Evolutionary conservation across 2,329 filamentous ascomycete species (phyloP), one percentile per base, ranked within the genome.

Genomic region (Diaporthe ilicicola): DNA sequence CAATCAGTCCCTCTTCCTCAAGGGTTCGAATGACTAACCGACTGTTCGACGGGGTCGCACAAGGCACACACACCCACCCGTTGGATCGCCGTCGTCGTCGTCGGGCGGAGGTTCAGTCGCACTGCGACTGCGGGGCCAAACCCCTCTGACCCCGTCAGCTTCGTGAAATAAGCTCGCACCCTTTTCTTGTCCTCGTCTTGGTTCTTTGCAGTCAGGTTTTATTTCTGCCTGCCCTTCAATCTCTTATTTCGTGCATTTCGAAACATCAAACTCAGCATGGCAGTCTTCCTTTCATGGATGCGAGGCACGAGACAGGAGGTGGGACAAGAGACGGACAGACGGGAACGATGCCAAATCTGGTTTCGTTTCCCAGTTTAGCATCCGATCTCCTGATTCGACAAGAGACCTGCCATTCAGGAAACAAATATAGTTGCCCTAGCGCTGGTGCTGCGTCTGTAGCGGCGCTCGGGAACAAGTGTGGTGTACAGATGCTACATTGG

Each of bases 401-500:
- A 9, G 4, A 34, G 29, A 12, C 29, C 17, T 54, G 24, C 22
- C 24, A 29, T 51, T 22, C 9, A 34, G 15, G 12, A 10, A 13
- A 37, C 34, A 50, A 64, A 50, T 64, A 64, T 50, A 64, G 59
- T 24, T 19, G n/a, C 24, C 12, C 27, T 34, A 48, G 59, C 32
- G 44, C 59, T 19, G 29, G 59, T 62, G 51, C 19, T 54, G 27
- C 55, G 15, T 29, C 32, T 59, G 55, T 44, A 42, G 55, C 55
- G 24, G 37, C 50, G 24, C 48, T 17, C 48, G 48, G 48, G 48
- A 50, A 15, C 22, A 50, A n/a, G 7, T 37, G 24, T 46, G 54
- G 17, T 46, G 59, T 24, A 24, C 44, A 19, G 12, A 64, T 64
- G 59, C 29, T 19, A 64, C 59, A 34, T 64, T 64, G 59, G 59